A percentile compares a stretch with the other conserved stretches of the same genome.
Conservation (phyloP, 2,329 filamentous ascomycete genomes). For the Aspergillus terreus region DNA sequence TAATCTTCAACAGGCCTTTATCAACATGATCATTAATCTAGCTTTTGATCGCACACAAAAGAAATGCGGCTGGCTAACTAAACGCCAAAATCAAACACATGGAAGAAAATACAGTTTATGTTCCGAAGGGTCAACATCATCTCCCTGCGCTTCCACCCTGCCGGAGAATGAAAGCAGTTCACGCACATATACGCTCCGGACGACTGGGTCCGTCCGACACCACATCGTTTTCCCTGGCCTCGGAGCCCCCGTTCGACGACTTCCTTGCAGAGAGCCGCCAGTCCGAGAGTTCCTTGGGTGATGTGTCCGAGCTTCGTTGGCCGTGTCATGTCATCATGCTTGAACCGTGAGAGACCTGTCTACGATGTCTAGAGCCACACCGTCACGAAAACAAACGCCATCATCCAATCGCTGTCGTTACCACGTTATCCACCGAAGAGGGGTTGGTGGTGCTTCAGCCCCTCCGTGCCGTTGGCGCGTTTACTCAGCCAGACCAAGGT, state of each 20-base stretch:
- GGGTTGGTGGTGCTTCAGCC: not conserved
- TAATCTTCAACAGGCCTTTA: conserved; percentile 12
- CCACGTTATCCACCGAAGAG: conserved; percentile 11
- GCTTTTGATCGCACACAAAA: conserved; percentile 17
- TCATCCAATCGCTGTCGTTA: conserved; percentile 16
- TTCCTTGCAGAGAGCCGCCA: too few relatives aligned
- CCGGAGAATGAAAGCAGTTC: not conserved
- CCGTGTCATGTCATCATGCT: not conserved
- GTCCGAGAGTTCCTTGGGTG: too few relatives aligned
- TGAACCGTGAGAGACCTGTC: conserved; percentile 9
- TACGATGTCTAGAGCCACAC: conserved; percentile 13
- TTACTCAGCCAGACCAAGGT: conserved; percentile 39
- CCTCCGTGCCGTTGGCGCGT: conserved; percentile 6
- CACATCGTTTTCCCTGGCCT: not conserved
- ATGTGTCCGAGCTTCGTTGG: too few relatives aligned
- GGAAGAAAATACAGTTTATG: conserved; percentile 14
- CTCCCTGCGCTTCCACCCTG: not conserved
- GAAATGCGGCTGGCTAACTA: conserved; percentile 12
- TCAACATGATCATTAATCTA: conserved; percentile 30
- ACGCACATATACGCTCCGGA: not conserved
- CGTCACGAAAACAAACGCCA: conserved; percentile 7
- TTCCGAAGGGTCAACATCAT: conserved; percentile 6
- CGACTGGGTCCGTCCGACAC: not conserved
- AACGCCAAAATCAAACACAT: conserved; percentile 12
- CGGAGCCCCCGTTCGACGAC: too few relatives aligned